phyloP scores from a whole-genome alignment of 139 green algal species.

The Yamagishiella unicocca region DNA sequence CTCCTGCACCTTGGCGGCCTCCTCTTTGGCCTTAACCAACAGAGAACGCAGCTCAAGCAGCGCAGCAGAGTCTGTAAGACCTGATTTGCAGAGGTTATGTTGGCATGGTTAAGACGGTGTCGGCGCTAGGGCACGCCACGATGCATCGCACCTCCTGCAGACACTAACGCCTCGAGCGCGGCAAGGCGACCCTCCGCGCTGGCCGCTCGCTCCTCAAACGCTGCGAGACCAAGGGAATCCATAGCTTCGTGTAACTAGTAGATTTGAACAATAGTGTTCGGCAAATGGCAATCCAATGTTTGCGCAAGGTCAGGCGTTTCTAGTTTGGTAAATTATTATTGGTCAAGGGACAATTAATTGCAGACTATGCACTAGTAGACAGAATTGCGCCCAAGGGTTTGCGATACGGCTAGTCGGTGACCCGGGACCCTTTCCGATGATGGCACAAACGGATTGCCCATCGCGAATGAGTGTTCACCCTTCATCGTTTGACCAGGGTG shows the following conservation, averaged over 20 bases:
- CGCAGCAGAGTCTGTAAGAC: background rate
- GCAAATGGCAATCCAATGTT: background rate
- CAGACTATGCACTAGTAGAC: too few species aligned
- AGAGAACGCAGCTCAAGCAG: slow-evolving; percentile 22
- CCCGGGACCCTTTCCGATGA: too few species aligned
- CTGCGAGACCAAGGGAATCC: slow-evolving; percentile 7
- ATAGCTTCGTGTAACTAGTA: background rate
- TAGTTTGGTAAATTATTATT: too few species aligned
- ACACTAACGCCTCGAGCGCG: slow-evolving; percentile 1
- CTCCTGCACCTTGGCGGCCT: background rate
- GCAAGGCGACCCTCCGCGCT: slow-evolving; percentile 20
- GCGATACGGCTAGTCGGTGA: too few species aligned
- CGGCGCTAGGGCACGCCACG: background rate
- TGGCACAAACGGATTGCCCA: too few species aligned
- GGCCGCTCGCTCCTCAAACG: slow-evolving; percentile 44
- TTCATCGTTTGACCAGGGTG: too few species aligned
- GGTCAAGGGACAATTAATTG: too few species aligned
- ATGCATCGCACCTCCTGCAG: background rate
- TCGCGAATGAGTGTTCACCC: too few species aligned
- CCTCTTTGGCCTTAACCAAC: slow-evolving; percentile 34
- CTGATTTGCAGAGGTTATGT: background rate
- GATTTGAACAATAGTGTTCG: too few species aligned
- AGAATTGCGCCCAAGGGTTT: too few species aligned
- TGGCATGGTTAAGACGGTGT: background rate
- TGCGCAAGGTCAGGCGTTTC: background rate